Base-by-base conservation (phyloP, 306 rosid genomes). In the Ziziphus jujuba region DNA sequence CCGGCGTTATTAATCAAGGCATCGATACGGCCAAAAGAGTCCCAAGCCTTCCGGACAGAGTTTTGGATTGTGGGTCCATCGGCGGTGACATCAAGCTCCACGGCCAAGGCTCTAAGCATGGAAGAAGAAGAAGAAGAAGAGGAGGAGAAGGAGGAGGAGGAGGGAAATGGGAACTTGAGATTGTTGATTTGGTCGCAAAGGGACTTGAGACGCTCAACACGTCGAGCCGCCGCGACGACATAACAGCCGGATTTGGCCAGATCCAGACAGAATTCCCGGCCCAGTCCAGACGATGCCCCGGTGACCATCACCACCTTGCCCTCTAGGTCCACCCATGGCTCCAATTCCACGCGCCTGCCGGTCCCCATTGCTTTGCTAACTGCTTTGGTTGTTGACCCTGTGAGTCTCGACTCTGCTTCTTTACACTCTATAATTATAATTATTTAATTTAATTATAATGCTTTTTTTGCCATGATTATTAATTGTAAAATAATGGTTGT, bases 261-360 rank as follows among this genome's bases (percentile, higher is more conserved):
- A 59, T 86, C 92, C 44, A 85, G 75, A 67, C 95, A 91, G 64
- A 88, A 84, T 0, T 84, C 90, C 16, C 71, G 69, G 73, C 95
- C 97, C 7, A 91, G 81, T 1, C 95, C 97, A n/a, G 97, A 62
- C 2, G 97, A 91, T 11, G 95, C 92, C 21, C 97, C 95, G 56
- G 97, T 91, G 44, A 91, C 90, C 85, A 91, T 56, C 10, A 91
- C 95, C 7, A 91, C 92, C 67, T 91, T 91, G 16, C 90, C 91
- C 10, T 28, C 56, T 0, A 91, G 87, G 59, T 21, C 21, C 66
- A 54, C 70, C 95, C 91, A 87, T 2, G 88, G 84, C 61, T 84
- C 91, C 21, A 89, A 28, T 4, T 28, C 33, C 33, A 28, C n/a
- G n/a, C n/a, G n/a, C n/a, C n/a, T n/a, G n/a, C n/a, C n/a, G n/a